phyloP scores from a whole-genome alignment of 768 basidiomycete genomes.

The Leccinum boreale region DNA sequence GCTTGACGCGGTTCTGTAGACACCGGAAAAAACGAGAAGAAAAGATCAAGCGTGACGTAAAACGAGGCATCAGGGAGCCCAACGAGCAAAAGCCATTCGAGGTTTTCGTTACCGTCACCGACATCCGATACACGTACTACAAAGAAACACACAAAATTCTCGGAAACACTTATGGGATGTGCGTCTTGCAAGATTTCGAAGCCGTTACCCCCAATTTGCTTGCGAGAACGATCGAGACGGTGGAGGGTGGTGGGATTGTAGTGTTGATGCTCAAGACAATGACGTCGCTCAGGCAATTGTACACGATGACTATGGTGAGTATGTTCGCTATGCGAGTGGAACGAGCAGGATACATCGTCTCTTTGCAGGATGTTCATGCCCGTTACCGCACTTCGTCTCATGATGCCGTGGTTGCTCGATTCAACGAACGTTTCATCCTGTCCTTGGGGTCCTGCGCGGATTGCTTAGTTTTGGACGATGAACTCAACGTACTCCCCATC shows the following conservation, averaged over 20 bases:
- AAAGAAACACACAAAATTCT: conserved; percentile 97
- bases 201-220: conserved; percentile 97
- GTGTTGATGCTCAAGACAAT: conserved; percentile 92
- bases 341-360: background rate
- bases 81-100: conserved; percentile 98
- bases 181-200: conserved; percentile 95
- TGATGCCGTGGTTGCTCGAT: conserved; percentile 85
- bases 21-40: conserved; percentile 97
- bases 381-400: conserved; percentile 92
- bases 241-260: conserved; percentile 90
- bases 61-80: conserved; percentile 87
- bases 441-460: conserved; percentile 92
- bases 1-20: conserved; percentile 34
- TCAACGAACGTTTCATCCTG: conserved; percentile 98
- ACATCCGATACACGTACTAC: conserved; percentile 99
- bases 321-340: background rate
- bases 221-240: conserved; percentile 96
- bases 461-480: conserved; percentile 94
- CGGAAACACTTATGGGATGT: conserved; percentile 97
- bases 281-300: conserved; percentile 87
- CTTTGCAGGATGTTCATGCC: conserved; percentile 85
- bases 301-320: conserved; percentile 80
- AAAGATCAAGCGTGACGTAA: conserved; percentile 95
- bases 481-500: conserved; percentile 95
- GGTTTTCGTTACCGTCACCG: conserved; percentile 97